Base-by-base conservation (phyloP, 2,329 filamentous ascomycete genomes). In the Pseudocercospora eumusae region DNA sequence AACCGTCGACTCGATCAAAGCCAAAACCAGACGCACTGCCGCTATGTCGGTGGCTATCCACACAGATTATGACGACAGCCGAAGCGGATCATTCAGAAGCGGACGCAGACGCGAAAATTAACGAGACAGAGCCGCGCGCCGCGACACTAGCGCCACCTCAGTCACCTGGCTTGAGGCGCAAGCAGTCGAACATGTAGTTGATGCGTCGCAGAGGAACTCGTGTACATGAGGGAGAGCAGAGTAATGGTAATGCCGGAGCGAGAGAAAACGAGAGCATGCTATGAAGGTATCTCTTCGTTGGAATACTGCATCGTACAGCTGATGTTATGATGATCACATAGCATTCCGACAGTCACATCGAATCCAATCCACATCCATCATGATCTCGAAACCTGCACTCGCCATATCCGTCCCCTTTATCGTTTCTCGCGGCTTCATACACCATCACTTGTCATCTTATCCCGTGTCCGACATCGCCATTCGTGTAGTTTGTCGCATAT, bases 241-340 rank as follows among this genome's bases (percentile, higher is more conserved):
- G 40, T 57, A 57, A 57, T 57, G 55, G 55, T 57, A 57, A 57
- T 57, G 55, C 55, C 25, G 40, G 27, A 27, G 23, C 33, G 42
- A 47, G 13, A 25, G 18, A 21, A n/a, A 20, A 25, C 33, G 13
- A 56, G 47, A 25, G 23, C 8, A 56, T 28, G 53, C 15, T 42
- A 54, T n/a, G 36, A 44, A 42, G 31, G 21, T 44, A 56, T 40
- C 53, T 42, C 53, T 44, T 56, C 20, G 8, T 56, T 56, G 53
- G 53, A 56, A 56, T 44, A 56, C 53, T 56, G 53, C 53, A 56
- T 56, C 20, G n/a, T 15, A 25, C 5, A 52, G 47, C 47, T 52
- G 47, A 25, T 31, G 47, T 52, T 52, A n/a, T 52, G 21, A 52
- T 52, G 47, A 28, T 52, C 47, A 52, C 47, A 23, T 52, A 52